Conservation (phyloP, 441 rosid genomes). For the Eruca vesicaria region DNA sequence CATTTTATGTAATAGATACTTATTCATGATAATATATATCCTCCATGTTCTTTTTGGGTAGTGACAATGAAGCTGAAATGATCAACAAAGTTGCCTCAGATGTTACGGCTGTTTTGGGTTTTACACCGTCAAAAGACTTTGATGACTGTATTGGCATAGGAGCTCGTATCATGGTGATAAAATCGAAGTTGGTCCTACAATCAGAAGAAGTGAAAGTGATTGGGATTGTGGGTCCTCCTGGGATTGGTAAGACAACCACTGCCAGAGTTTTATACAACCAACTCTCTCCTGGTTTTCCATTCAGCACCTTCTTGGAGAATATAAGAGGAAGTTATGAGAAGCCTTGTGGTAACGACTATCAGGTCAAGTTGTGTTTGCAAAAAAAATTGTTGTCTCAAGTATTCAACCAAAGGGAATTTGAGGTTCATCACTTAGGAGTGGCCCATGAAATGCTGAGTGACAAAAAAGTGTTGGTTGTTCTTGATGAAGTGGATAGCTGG, state of each 20-base stretch:
- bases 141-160: constrained; percentile 4
- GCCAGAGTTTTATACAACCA: constrained; percentile 15
- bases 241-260: constrained; percentile 27
- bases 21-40: too few species aligned
- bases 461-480: constrained; percentile 10
- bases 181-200: background rate
- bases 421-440: background rate
- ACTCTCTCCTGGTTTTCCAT: constrained; percentile 5
- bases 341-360: too few species aligned
- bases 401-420: background rate
- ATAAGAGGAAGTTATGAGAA: too few species aligned
- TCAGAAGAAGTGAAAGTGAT: constrained; percentile 1
- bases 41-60: background rate
- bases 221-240: constrained; percentile 13
- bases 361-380: constrained; percentile 6
- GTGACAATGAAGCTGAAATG: background rate
- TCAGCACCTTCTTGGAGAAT: too few species aligned
- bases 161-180: background rate
- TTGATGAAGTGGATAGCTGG: constrained; percentile 32
- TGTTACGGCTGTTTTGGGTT: background rate
- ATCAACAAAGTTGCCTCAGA: background rate
- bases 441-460: background rate
- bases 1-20: too few species aligned
- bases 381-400: constrained; percentile 4
- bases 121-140: background rate